Conservation (phyloP, 2,329 filamentous ascomycete genomes). For the Clarireedia paspali region DNA sequence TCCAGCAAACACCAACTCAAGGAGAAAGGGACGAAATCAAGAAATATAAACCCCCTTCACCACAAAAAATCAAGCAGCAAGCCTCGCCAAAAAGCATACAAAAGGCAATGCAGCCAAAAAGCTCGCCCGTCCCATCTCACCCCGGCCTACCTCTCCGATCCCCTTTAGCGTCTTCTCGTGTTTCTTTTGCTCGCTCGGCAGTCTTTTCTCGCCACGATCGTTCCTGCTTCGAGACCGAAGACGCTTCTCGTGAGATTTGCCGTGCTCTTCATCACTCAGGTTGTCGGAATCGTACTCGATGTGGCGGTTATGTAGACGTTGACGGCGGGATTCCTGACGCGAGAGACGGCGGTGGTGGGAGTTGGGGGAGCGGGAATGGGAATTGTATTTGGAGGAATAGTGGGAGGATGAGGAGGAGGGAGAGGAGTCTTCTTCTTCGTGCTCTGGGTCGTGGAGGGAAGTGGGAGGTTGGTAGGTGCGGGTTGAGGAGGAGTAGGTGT, state of each 20-base stretch:
- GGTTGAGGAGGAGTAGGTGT: background rate
- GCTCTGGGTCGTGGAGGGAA: background rate
- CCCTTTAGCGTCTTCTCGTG: background rate
- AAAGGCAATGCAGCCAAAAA: background rate
- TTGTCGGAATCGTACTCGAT: conserved; percentile 3
- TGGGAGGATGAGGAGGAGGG: background rate
- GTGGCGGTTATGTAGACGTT: background rate
- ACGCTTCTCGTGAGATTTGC: background rate
- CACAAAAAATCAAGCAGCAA: background rate
- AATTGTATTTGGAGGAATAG: background rate
- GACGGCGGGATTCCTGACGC: background rate
- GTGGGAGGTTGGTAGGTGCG: background rate
- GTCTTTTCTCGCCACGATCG: background rate
- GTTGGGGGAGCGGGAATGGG: background rate
- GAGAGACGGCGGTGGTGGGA: background rate
- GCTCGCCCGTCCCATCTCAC: conserved; percentile 2
- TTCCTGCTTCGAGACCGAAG: background rate
- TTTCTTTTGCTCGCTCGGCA: background rate
- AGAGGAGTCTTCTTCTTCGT: conserved; percentile 9
- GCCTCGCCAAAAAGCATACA: background rate
- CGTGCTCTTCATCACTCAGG: background rate
- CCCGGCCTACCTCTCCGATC: background rate
- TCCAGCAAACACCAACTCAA: background rate
- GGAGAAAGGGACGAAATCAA: too few relatives aligned
- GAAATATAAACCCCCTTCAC: background rate